Percentiles rank a stretch among this genome's conserved stretches.
Evolutionary conservation across 2,329 filamentous ascomycete species (phyloP).

Genomic region (Colletotrichum brevisporum): DNA sequence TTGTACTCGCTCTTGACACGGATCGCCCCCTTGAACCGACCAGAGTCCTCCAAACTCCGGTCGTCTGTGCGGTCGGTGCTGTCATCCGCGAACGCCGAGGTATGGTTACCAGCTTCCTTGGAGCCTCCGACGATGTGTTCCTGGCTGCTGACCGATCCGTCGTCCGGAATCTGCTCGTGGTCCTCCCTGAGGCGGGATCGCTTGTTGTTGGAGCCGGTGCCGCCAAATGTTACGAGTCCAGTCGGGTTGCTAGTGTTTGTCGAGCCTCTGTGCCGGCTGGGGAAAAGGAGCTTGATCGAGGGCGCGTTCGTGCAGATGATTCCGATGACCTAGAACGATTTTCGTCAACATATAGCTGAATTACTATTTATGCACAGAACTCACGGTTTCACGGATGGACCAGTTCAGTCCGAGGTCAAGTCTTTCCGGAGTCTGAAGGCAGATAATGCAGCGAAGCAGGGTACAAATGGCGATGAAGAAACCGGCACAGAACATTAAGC

Average conservation of each 20-base stretch:
- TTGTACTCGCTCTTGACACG: slow-evolving; percentile 34
- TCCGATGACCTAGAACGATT: slow-evolving; percentile 9
- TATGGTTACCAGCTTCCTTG: slow-evolving; percentile 10
- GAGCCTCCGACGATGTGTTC: slow-evolving; percentile 25
- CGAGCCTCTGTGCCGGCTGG: slow-evolving; percentile 24
- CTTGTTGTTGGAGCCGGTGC: slow-evolving; percentile 21
- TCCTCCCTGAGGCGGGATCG: slow-evolving; percentile 20
- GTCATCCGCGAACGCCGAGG: slow-evolving; percentile 24
- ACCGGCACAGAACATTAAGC: slow-evolving; percentile 41
- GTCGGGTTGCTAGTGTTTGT: slow-evolving; percentile 19
- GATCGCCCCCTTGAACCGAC: slow-evolving; percentile 12
- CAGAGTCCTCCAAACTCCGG: slow-evolving; percentile 18
- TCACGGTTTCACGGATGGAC: slow-evolving; percentile 40
- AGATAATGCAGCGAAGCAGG: slow-evolving; percentile 38
- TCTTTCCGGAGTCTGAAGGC: slow-evolving; percentile 30
- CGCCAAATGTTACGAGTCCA: slow-evolving; percentile 31
- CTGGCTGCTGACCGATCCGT: slow-evolving; percentile 27
- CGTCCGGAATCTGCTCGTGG: slow-evolving; percentile 21
- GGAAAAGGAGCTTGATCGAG: slow-evolving; percentile 34
- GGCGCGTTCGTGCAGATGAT: slow-evolving; percentile 38
- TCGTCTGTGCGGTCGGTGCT: slow-evolving; percentile 22
- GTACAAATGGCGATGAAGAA: slow-evolving; percentile 42
- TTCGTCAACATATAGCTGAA: not conserved
- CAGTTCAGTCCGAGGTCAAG: slow-evolving; percentile 36
- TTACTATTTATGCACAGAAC: too few relatives aligned